Conservation (phyloP, 2,329 filamentous ascomycete species). For the Fusarium hainanense region DNA sequence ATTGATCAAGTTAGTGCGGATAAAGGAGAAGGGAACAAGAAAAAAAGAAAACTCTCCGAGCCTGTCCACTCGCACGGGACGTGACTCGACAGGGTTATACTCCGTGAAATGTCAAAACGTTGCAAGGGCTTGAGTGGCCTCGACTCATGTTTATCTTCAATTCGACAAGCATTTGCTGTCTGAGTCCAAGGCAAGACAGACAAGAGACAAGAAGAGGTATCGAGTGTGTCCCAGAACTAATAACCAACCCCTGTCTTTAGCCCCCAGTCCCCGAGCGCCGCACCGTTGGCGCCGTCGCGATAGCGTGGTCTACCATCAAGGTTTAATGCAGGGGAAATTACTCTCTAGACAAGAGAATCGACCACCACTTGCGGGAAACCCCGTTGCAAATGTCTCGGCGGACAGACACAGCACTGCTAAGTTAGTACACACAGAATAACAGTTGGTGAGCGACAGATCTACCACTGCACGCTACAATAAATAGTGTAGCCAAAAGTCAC, state of each 20-base stretch:
- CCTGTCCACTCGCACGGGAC: background rate
- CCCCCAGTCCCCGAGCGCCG: slow-evolving; percentile 36
- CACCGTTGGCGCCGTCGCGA: slow-evolving; percentile 45
- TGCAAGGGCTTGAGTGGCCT: slow-evolving; percentile 1
- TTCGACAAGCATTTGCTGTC: background rate
- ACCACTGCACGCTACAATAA: background rate
- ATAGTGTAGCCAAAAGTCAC: slow-evolving; percentile 2
- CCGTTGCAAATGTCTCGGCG: slow-evolving; percentile 14
- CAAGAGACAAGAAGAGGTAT: slow-evolving; percentile 1
- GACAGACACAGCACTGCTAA: background rate
- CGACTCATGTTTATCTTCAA: slow-evolving; percentile 8
- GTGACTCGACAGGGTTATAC: background rate
- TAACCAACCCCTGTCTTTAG: slow-evolving; percentile 19
- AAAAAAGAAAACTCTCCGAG: slow-evolving; percentile 10
- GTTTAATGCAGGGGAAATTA: slow-evolving; percentile 47
- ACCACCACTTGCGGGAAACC: slow-evolving; percentile 9
- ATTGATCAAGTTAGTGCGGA: slow-evolving; percentile 9
- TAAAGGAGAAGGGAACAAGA: background rate
- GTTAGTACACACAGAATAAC: background rate
- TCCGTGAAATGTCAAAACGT: background rate
- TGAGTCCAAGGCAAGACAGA: background rate
- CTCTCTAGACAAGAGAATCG: slow-evolving; percentile 3
- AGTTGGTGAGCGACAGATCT: background rate
- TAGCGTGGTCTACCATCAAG: slow-evolving; percentile 40
- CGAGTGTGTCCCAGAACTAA: slow-evolving; percentile 11